Percentiles rank a stretch among this genome's conserved stretches.
These are phyloP conservation scores for Chrysanthemum lavandulifolium DNA, from an alignment of 129 eudicot species.

Conservation along the genomic window DNA sequence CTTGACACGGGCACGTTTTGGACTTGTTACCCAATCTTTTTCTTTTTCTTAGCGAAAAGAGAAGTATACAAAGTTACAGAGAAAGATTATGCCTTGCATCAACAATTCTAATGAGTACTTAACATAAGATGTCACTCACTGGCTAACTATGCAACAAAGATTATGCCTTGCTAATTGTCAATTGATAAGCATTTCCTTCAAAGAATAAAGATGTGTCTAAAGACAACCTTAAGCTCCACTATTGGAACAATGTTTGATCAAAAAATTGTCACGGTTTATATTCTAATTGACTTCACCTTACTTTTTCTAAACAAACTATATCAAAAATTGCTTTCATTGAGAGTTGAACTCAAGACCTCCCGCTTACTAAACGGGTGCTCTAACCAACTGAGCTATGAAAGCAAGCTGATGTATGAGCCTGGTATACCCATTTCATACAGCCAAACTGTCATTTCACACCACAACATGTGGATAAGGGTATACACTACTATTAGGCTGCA, in stretches of 20 bases:
- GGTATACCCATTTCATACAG: not conserved
- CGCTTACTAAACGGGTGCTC: constrained; percentile 99
- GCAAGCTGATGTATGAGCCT: not conserved
- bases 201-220: not conserved
- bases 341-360: constrained; percentile 99
- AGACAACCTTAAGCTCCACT: not conserved
- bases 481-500: constrained; percentile 4
- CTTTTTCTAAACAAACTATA: not conserved
- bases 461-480: not conserved
- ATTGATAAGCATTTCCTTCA: not conserved
- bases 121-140: not conserved
- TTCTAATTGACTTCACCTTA: not conserved
- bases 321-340: constrained; percentile 43
- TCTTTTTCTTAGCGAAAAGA: too few species aligned
- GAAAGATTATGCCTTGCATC: not conserved
- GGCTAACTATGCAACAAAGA: not conserved
- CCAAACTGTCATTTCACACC: not conserved
- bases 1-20: too few species aligned
- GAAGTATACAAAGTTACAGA: too few species aligned
- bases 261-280: not conserved
- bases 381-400: constrained; percentile 88
- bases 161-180: not conserved
- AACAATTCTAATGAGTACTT: too few species aligned
- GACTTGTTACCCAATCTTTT: too few species aligned
- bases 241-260: not conserved